These are phyloP conservation scores for Syzygium malaccense DNA, from an alignment of 441 rosid genomes.

Conservation along the genomic window DNA sequence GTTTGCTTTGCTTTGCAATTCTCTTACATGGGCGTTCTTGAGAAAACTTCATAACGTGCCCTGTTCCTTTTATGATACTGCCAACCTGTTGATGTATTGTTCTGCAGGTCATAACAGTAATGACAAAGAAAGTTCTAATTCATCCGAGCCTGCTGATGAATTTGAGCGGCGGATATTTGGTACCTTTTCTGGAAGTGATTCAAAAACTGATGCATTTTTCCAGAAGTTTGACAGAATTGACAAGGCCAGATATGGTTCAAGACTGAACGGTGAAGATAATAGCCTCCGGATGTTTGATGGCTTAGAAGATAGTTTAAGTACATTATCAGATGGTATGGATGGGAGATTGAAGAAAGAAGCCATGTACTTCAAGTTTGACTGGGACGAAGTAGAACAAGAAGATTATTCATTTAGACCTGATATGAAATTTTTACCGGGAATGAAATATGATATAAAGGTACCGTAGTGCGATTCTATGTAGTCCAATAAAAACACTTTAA, in stretches of 20 bases:
- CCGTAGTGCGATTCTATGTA: not conserved
- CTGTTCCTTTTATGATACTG: not conserved
- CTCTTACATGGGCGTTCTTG: not conserved
- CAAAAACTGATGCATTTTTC: conserved; percentile 25
- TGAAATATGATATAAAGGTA: conserved; percentile 39
- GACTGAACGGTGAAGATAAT: not conserved
- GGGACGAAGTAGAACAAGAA: conserved; percentile 19
- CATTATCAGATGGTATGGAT: conserved; percentile 54
- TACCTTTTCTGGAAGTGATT: conserved; percentile 15
- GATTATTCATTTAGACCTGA: conserved; percentile 51
- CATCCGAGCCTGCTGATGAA: conserved; percentile 6
- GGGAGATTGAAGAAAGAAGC: conserved; percentile 46
- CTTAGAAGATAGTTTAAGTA: conserved; percentile 20
- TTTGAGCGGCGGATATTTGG: conserved; percentile 45
- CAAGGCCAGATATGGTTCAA: conserved; percentile 12
- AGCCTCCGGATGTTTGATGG: conserved; percentile 3
- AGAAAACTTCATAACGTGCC: not conserved
- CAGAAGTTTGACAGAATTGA: conserved; percentile 33
- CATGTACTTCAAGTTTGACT: conserved; percentile 29
- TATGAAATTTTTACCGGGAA: conserved; percentile 7
- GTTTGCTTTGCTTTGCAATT: not conserved
- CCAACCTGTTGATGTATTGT: not conserved
- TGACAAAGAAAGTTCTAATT: not conserved
- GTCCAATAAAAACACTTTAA: not conserved
- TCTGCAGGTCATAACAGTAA: not conserved